Evolutionary conservation across 192 early-diverging fungal species (phyloP).

Genomic region (Umbelopsis isabellina): DNA sequence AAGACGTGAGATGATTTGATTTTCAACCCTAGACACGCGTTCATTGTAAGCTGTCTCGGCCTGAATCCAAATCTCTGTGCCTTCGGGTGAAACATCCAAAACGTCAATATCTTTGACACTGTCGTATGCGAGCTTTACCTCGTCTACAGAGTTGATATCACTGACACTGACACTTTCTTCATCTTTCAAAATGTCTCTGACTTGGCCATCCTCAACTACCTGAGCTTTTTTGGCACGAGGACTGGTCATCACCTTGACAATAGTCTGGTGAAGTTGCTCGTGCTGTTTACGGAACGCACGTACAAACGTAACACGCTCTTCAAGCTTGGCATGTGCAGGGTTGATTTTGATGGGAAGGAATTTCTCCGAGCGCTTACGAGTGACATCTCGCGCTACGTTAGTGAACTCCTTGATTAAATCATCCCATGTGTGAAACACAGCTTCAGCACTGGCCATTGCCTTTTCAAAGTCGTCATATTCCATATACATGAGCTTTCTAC

Average conservation of each 20-base stretch:
- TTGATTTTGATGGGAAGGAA: constrained; percentile 95
- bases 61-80: constrained; percentile 90
- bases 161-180: constrained; percentile 57
- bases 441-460: constrained; percentile 79
- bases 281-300: constrained; percentile 94
- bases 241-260: constrained; percentile 87
- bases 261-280: constrained; percentile 97
- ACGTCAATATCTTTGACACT: constrained; percentile 92
- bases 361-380: constrained; percentile 87
- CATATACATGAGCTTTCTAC: constrained; percentile 92
- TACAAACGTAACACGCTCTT: constrained; percentile 92
- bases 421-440: constrained; percentile 94
- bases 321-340: constrained; percentile 86
- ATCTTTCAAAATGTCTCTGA: constrained; percentile 43
- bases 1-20: constrained; percentile 93
- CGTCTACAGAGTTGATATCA: constrained; percentile 81
- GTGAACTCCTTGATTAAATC: constrained; percentile 94
- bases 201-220: constrained; percentile 39
- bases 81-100: constrained; percentile 91
- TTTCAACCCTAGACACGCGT: constrained; percentile 92
- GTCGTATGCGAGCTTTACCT: constrained; percentile 90
- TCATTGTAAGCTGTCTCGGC: constrained; percentile 94
- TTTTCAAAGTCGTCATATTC: constrained; percentile 91
- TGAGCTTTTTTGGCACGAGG: constrained; percentile 47
- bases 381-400: constrained; percentile 92